A percentile compares a stretch with the other conserved stretches of the same genome.
Conservation (phyloP, 257 asterid genomes). For the Solanum sitiens region DNA sequence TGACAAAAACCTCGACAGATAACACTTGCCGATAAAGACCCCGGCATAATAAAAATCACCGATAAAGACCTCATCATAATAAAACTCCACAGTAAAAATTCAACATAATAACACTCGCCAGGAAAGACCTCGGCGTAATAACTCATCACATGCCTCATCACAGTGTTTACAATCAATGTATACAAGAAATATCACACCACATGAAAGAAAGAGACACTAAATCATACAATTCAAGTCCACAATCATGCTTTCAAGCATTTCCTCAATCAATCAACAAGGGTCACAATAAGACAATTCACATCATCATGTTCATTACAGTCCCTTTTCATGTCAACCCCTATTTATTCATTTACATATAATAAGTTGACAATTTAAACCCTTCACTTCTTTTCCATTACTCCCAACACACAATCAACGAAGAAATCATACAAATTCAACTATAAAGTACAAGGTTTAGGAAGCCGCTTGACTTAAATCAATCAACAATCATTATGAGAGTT, state of each 20-base stretch:
- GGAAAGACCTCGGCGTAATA: background rate
- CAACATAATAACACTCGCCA: background rate
- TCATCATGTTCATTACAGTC: background rate
- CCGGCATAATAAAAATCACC: background rate
- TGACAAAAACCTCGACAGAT: background rate
- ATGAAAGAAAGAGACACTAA: background rate
- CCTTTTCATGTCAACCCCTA: background rate
- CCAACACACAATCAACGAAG: no score
- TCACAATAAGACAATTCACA: background rate
- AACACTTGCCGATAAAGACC: background rate
- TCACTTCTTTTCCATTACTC: background rate
- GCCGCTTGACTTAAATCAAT: background rate
- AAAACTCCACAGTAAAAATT: background rate
- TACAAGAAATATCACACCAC: background rate
- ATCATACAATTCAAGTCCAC: background rate
- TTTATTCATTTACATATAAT: background rate
- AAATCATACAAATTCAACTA: background rate
- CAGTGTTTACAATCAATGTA: background rate
- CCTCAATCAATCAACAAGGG: background rate
- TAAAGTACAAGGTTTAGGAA: background rate
- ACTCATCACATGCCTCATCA: background rate
- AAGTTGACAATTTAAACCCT: background rate
- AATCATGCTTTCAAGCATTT: background rate
- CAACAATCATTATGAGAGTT: background rate
- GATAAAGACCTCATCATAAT: background rate